Conservation (phyloP, 2,329 filamentous ascomycete species). For the Fusarium sp. region DNA sequence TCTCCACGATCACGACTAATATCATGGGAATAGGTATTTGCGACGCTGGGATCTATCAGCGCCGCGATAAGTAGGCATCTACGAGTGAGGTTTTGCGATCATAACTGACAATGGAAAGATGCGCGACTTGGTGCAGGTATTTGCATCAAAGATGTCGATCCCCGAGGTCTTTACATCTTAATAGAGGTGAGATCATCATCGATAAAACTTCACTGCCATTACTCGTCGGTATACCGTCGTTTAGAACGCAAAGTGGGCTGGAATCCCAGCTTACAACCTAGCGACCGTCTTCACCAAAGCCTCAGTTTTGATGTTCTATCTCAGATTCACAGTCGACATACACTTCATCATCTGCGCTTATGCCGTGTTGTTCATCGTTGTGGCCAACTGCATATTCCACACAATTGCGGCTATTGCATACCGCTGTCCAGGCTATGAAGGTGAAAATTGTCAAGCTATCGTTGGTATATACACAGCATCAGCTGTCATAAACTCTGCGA, state of each 20-base stretch:
- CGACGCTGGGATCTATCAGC: background rate
- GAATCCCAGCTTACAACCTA: background rate
- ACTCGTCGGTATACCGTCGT: background rate
- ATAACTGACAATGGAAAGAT: background rate
- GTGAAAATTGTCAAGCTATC: background rate
- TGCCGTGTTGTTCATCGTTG: fast-evolving
- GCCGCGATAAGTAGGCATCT: background rate
- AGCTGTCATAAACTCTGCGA: background rate
- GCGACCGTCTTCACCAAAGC: background rate
- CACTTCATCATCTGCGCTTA: background rate
- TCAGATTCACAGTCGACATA: background rate
- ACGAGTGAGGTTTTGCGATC: background rate
- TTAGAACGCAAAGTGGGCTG: background rate
- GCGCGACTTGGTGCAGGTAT: background rate
- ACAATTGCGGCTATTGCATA: background rate
- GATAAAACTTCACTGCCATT: fast-evolving
- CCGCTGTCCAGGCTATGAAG: background rate
- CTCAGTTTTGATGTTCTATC: background rate
- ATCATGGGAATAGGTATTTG: background rate
- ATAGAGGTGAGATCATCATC: background rate
- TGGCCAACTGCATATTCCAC: too few species aligned
- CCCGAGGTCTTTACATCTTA: background rate
- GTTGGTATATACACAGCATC: background rate
- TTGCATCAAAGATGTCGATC: background rate
- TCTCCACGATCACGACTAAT: fast-evolving